Evolutionary conservation across 768 basidiomycete species (phyloP).

Genomic region (Collybia nuda): DNA sequence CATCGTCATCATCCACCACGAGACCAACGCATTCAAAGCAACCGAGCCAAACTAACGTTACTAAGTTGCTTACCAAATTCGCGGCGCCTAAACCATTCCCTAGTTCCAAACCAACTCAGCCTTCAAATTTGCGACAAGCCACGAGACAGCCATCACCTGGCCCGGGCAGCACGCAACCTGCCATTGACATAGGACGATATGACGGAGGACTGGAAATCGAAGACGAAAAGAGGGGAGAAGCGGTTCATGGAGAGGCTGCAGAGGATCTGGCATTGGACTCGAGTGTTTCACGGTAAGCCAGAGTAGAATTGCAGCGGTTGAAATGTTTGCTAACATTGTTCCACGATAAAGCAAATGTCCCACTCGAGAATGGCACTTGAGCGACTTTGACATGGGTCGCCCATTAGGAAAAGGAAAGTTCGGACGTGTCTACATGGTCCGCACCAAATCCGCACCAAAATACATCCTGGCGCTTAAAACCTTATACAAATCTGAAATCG

Average conservation of each 20-base stretch:
- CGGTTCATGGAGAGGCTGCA: constrained; percentile 75
- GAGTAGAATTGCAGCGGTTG: not conserved
- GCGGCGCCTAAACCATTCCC: constrained; percentile 61
- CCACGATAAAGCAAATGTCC: constrained; percentile 50
- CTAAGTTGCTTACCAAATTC: constrained; percentile 75
- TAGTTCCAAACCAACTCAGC: constrained; percentile 33
- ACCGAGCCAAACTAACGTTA: constrained; percentile 57
- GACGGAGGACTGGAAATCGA: constrained; percentile 97
- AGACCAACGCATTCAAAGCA: constrained; percentile 48
- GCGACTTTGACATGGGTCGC: constrained; percentile 90
- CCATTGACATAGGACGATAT: constrained; percentile 83
- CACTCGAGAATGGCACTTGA: constrained; percentile 83
- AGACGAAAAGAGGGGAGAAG: constrained; percentile 75
- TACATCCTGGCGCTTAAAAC: constrained; percentile 98
- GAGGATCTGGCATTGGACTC: constrained; percentile 84
- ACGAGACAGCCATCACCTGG: constrained; percentile 18
- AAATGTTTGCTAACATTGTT: not conserved
- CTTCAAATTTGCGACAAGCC: constrained; percentile 39
- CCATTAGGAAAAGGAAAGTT: constrained; percentile 99
- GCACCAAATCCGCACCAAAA: constrained; percentile 83
- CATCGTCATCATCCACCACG: constrained; percentile 23
- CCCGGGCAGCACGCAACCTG: constrained; percentile 26
- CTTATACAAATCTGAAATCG: constrained; percentile 94
- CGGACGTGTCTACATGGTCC: constrained; percentile 97
- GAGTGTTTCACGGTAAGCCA: constrained; percentile 60